phyloP scores from a whole-genome alignment of 2,329 filamentous ascomycete species.

The Didymosphaeria variabile region DNA sequence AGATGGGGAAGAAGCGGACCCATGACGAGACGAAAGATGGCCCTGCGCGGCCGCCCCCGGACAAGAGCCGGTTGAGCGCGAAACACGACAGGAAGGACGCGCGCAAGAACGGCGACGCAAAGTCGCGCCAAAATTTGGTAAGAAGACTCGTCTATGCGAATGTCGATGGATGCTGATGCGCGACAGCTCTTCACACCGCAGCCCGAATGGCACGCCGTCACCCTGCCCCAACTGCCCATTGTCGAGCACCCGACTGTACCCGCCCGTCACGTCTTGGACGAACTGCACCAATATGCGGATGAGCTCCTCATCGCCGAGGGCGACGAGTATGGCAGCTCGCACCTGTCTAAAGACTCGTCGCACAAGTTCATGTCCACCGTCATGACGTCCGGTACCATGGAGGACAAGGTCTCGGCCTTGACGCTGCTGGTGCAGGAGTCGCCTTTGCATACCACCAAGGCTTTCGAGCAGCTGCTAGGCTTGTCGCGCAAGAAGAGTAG shows the following conservation, averaged over 20 bases:
- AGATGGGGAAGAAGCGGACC: constrained; percentile 54
- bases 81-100: constrained; percentile 36
- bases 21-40: constrained; percentile 53
- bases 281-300: constrained; percentile 74
- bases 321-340: constrained; percentile 73
- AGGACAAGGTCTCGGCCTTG: constrained; percentile 94
- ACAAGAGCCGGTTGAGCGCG: constrained; percentile 36
- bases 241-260: constrained; percentile 58
- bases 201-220: constrained; percentile 72
- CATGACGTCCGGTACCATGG: constrained; percentile 94
- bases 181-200: constrained; percentile 66
- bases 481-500: constrained; percentile 94
- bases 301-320: constrained; percentile 81
- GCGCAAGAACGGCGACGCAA: constrained; percentile 45
- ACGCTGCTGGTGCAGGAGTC: constrained; percentile 96
- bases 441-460: constrained; percentile 88
- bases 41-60: constrained; percentile 48
- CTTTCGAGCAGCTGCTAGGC: constrained; percentile 82
- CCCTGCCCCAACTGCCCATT: constrained; percentile 62
- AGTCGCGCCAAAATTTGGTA: constrained; percentile 45
- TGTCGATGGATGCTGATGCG: constrained; percentile 29
- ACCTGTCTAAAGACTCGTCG: constrained; percentile 81
- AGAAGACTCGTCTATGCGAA: constrained; percentile 15
- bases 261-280: constrained; percentile 63
- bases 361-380: constrained; percentile 97